A percentile compares a stretch with the other conserved stretches of the same genome.
Evolutionary conservation across 805 yeast species (phyloP).

Genomic region (Tanozyma kutaoensis): DNA sequence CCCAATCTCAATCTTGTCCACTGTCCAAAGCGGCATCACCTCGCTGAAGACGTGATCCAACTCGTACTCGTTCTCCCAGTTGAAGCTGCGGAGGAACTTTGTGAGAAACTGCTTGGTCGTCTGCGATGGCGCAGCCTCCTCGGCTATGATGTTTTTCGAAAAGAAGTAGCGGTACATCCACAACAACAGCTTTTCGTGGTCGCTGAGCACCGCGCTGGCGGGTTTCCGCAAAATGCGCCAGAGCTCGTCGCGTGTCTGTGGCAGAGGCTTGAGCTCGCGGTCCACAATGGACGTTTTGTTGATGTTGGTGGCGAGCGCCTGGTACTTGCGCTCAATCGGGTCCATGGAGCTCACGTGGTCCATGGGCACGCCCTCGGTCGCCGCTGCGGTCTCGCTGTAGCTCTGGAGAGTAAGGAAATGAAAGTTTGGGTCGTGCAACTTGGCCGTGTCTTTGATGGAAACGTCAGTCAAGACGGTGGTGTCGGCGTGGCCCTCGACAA

Average conservation of each 20-base stretch:
- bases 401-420: constrained; percentile 5
- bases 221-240: constrained; percentile 60
- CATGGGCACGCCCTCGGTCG: constrained; percentile 1
- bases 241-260: constrained; percentile 66
- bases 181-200: constrained; percentile 71
- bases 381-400: constrained; percentile 2
- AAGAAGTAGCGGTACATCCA: constrained; percentile 85
- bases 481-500: not conserved
- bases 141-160: constrained; percentile 33
- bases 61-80: constrained; percentile 80
- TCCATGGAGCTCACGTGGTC: constrained; percentile 28
- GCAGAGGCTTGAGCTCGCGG: constrained; percentile 78
- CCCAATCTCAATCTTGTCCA: constrained; percentile 66
- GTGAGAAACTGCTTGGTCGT: constrained; percentile 41
- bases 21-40: constrained; percentile 47
- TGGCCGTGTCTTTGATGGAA: constrained; percentile 6
- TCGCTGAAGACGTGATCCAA: constrained; percentile 62
- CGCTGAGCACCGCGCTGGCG: constrained; percentile 69
- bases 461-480: no score
- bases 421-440: constrained; percentile 34
- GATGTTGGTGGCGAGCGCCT: constrained; percentile 65
- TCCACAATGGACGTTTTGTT: constrained; percentile 69
- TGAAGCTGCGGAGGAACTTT: constrained; percentile 75
- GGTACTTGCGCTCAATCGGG: constrained; percentile 80
- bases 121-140: constrained; percentile 37